Evolutionary conservation across 2,329 filamentous ascomycete species (phyloP).

Genomic region (Graphilbum ipis-grandicollis): DNA sequence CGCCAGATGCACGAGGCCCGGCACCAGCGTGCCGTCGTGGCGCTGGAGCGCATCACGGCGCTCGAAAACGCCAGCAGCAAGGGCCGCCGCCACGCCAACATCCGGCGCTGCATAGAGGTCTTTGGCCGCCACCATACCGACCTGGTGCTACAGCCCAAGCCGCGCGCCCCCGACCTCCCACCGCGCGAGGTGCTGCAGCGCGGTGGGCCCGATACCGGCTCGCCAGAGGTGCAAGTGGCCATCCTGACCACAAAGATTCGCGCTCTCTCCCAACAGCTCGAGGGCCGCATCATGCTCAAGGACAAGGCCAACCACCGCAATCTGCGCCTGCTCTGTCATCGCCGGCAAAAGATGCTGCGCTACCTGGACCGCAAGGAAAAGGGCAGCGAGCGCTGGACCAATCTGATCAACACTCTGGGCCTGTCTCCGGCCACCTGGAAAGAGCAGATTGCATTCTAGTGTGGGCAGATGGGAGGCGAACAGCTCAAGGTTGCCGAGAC

Average conservation of each 20-base stretch:
- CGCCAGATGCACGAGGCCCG: slow-evolving; percentile 28
- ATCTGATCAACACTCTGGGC: slow-evolving; percentile 70
- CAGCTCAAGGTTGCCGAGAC: too few species aligned
- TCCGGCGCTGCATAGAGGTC: slow-evolving; percentile 64
- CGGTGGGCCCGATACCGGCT: slow-evolving; percentile 83
- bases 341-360: slow-evolving; percentile 69
- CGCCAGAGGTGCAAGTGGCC: slow-evolving; percentile 92
- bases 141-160: slow-evolving; percentile 43
- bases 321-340: slow-evolving; percentile 69
- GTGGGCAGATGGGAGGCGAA: slow-evolving; percentile 60
- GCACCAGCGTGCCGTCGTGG: slow-evolving; percentile 55
- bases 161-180: slow-evolving; percentile 25
- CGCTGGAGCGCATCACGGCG: slow-evolving; percentile 61
- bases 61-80: slow-evolving; percentile 62
- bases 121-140: slow-evolving; percentile 92
- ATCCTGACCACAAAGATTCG: slow-evolving; percentile 91
- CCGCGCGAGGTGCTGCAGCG: slow-evolving; percentile 29
- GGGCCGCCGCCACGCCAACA: slow-evolving; percentile 67
- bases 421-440: slow-evolving; percentile 80
- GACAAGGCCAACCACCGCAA: slow-evolving; percentile 95
- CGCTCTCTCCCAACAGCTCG: slow-evolving; percentile 54
- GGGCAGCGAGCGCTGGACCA: slow-evolving; percentile 76
- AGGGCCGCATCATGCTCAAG: slow-evolving; percentile 50
- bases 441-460: slow-evolving; percentile 62
- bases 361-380: slow-evolving; percentile 84